Evolutionary conservation across 108 stramenopile species (phyloP), one percentile per base, ranked within the genome.

Genomic region (Skeletonema marinoi): DNA sequence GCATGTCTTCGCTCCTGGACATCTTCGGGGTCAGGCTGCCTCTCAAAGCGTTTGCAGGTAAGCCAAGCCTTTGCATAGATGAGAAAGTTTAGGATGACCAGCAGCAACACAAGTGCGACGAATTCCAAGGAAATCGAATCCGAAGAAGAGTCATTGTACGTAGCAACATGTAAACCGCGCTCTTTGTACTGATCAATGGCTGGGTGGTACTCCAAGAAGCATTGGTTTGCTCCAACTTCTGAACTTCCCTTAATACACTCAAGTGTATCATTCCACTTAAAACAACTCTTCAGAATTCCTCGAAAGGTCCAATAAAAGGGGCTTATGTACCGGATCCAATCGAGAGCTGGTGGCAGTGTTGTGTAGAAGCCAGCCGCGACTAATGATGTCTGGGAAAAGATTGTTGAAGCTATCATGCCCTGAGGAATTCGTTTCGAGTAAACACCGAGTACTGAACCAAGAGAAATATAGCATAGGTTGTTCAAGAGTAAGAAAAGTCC

Each of bases 301-400:
- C 65, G 32, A 46, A 65, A 74, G 5, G 65, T 56, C 73, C 73
- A 74, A 50, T 48, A 68, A 44, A 68, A 39, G 46, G 67, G 67
- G 33, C 30, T 31, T 6, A 50, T 10, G 12, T 68, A 68, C 29
- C 46, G n/a, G 17, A 68, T 68, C 67, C 67, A 68, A 13, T 44
- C 67, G 10, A 68, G 46, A 46, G 42, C 38, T 50, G 13, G 9
- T 16, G 67, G 67, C 7, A 68, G 19, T 19, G 14, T 44, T 7
- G 67, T 68, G 29, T 31, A 68, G 14, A 68, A 68, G 0, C 67
- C 67, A 3, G 67, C 67, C 50, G 67, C 67, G 25, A 68, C 67
- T 14, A 68, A 25, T 8, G 32, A 33, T 14, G 67, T 44, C 30
- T 68, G 67, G 14, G 14, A 21, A 50, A 68, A 14, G 29, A 68